Evolutionary conservation across 164 flowering plant species (phyloP), one percentile per base, ranked within the genome.

Genomic region (Sedum album): DNA sequence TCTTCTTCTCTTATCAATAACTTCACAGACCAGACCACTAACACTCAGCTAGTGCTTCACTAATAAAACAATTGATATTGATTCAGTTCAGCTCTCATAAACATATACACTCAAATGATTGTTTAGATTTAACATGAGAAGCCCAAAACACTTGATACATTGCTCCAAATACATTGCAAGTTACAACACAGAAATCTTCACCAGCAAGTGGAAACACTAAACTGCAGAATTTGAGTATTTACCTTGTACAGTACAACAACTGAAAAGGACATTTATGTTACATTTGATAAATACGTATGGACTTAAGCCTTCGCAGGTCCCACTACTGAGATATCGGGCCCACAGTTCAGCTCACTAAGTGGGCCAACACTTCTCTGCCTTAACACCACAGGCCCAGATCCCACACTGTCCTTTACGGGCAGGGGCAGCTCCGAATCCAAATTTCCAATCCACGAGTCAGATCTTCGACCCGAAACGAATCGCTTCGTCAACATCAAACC

Each of bases 401-500:
- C 26, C 31, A 9, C 61, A 28, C 2, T 1, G 66, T 63, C 41
- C 20, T 35, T 33, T 28, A 33, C 38, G 38, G 65, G 35, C 38
- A 9, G 66, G 38, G 36, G 39, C 66, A 20, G 36, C 66, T 64
- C 46, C 20, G 28, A 36, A 8, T 39, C 44, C 25, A 64, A 20
- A 33, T 35, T 31, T 26, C 44, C 66, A 64, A 39, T 39, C 66
- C 66, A 64, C 66, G 66, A 35, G 66, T 64, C 66, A 4, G 66
- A 64, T 33, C 11, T 64, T 39, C 46, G 41, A 35, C 66, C 66
- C 25, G 66, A 64, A 64, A 25, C 44, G 46, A 64, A 64, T 25
- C 66, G 66, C 66, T n/a, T 64, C 66, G 41, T 62, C 21, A 8
- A 36, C 23, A 31, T 9, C 44, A 64, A 25, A 36, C 66, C 66